These are phyloP conservation scores for Gymnopus androsaceus DNA, from an alignment of 1,284 basidiomycete genomes.

Conservation along the genomic window DNA sequence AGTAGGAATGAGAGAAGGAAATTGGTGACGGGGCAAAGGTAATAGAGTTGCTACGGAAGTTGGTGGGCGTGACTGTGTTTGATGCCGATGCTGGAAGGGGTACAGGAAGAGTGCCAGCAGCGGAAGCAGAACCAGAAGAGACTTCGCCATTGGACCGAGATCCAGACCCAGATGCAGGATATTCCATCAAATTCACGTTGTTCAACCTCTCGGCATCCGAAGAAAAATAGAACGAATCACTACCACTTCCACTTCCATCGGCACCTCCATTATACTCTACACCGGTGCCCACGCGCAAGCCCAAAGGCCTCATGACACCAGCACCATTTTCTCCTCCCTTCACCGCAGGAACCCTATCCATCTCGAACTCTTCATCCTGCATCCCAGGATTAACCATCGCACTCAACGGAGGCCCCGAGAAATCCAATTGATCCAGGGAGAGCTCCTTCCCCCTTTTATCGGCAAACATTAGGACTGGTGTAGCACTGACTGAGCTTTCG, in stretches of 20 bases:
- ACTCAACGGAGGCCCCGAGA: constrained; percentile 54
- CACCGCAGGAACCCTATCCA: constrained; percentile 8
- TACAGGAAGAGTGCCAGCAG: neutral
- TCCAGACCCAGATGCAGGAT: too few relatives aligned
- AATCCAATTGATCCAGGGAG: constrained; percentile 61
- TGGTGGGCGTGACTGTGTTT: neutral
- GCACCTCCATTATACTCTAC: constrained; percentile 18
- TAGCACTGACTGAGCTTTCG: constrained; percentile 45
- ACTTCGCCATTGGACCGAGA: too few relatives aligned
- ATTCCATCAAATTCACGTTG: constrained; percentile 21
- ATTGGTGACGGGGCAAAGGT: constrained; percentile 5
- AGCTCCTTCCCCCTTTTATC: constrained; percentile 38
- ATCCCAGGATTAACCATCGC: constrained; percentile 22
- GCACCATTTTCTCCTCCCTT: constrained; percentile 40
- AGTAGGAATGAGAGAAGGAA: constrained; percentile 1
- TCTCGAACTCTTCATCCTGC: constrained; percentile 17
- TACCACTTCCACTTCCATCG: constrained; percentile 21
- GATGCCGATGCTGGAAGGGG: neutral
- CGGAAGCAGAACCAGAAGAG: too few relatives aligned
- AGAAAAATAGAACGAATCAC: neutral
- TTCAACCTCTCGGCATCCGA: constrained; percentile 22
- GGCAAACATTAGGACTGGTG: constrained; percentile 43
- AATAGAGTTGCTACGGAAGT: neutral
- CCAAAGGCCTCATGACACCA: constrained; percentile 4
- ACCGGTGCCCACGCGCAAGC: neutral